phyloP scores from a whole-genome alignment of 2,329 filamentous ascomycete species.

The Parascedosporium putredinis region DNA sequence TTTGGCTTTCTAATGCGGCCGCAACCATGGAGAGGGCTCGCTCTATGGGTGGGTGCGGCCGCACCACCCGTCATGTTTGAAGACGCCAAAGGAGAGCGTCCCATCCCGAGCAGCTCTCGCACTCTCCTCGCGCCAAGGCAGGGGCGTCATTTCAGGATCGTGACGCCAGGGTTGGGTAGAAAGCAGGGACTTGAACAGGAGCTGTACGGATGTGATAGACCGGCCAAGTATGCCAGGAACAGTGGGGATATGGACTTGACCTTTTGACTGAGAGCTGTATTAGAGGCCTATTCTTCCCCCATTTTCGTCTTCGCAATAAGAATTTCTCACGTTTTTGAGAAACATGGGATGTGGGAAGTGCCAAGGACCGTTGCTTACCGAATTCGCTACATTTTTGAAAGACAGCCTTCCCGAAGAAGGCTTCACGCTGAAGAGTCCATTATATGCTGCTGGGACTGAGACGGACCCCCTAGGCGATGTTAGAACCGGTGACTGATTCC shows the following conservation, averaged over 20 bases:
- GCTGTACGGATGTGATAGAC: background rate
- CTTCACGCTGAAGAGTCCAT: slow-evolving; percentile 4
- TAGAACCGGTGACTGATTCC: background rate
- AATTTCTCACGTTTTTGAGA: too few species aligned
- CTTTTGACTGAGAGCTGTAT: background rate
- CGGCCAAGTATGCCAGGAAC: background rate
- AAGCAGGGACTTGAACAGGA: background rate
- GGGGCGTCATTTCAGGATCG: slow-evolving; percentile 1
- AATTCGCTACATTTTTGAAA: slow-evolving; percentile 6
- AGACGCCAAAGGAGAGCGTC: slow-evolving; percentile 1
- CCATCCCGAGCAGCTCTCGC: background rate
- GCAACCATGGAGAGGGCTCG: slow-evolving; percentile 5
- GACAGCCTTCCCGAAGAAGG: slow-evolving; percentile 3
- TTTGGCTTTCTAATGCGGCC: background rate
- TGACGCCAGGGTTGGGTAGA: slow-evolving; percentile 1
- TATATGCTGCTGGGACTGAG: slow-evolving; percentile 4
- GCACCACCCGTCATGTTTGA: slow-evolving; percentile 6
- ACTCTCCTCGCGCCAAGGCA: slow-evolving; percentile 1
- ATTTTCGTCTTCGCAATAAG: too few species aligned
- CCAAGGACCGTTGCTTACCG: too few species aligned
- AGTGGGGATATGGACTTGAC: slow-evolving; percentile 1
- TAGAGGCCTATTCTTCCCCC: too few species aligned
- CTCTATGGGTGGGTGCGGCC: slow-evolving; percentile 8
- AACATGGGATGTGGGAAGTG: too few species aligned
- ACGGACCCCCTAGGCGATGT: background rate